Evolutionary conservation across 345 rosid species (phyloP), one percentile per base, ranked within the genome.

Genomic region (Populus deltoides): DNA sequence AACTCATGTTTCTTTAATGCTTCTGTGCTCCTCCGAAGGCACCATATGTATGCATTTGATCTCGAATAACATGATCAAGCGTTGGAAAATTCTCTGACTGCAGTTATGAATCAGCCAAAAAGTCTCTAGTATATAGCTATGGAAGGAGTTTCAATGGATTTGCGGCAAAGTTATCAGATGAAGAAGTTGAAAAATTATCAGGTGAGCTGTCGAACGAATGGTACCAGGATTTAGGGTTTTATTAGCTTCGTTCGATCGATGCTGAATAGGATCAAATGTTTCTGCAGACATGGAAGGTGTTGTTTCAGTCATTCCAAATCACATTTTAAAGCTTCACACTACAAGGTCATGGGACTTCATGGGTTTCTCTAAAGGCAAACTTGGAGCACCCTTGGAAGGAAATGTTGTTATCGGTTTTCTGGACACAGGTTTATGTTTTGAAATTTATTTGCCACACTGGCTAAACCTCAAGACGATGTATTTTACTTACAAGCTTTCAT

Each of bases 141-240:
- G 82, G 84, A 25, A 81, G 83, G 73, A 82, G 79, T 74, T 80
- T 87, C 73, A 83, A 85, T 66, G 87, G 81, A 55, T 87, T 87
- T 82, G 88, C 87, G 25, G 88, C 90, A 24, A 85, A 71, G 67
- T 66, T 85, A n/a, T 81, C 84, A 0, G 81, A 83, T 70, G 81
- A 83, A 73, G 83, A 86, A 70, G 88, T 68, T 67, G 82, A 75
- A 70, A 83, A 39, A 75, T 39, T 80, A 76, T 76, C 86, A 55
- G 85, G 91, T 84, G 45, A 77, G 72, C 18, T 41, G 16, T 53
- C 31, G 38, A 76, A 36, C 57, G 70, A 67, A 22, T 11, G 0
- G 62, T 55, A 1, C 62, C 2, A 8, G 62, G 62, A 22, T 55
- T 55, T 22, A 22, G n/a, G 62, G n/a, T 55, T 55, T 55, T 20